Base-by-base conservation (phyloP, 139 green algal species). In the Chlamydomonas sphaeroides region DNA sequence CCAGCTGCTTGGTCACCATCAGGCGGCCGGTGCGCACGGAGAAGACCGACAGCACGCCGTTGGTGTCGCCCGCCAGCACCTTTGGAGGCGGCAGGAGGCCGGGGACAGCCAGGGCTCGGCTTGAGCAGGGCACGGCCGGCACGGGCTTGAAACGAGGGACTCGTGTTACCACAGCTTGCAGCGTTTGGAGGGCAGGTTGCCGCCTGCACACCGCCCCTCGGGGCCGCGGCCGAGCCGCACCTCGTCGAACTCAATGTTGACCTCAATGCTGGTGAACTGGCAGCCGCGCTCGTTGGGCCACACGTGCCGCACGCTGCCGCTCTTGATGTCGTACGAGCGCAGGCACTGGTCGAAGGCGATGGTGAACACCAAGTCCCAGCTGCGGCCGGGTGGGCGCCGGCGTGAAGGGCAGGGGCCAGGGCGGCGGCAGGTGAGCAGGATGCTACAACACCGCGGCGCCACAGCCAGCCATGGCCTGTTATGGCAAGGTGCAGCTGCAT, bases 311-410 rank as follows among this genome's bases (percentile, higher is more conserved):
- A 75, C 30, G 18, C 33, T 77, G 8, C 57, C 56, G 17, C 68
- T 75, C 33, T 77, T 67, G 3, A 78, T 79, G 85, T 91, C 83
- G 42, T 88, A 94, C 36, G 85, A 71, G 25, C 88, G 78, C 38
- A 93, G 51, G 78, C 48, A 84, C 79, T 91, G 86, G 84, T 95
- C 91, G 48, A 89, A 95, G 14, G 86, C 85, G 28, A 93, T 79
- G 5, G 88, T 90, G 17, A 90, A 57, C 62, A 95, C 65, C 45
- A 92, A 49, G 63, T 78, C 42, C 74, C 85, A 90, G 48, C 76
- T 83, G 76, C 48, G 45, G n/a, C n/a, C n/a, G n/a, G n/a, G n/a
- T n/a, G n/a, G n/a, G n/a, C n/a, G n/a, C n/a, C n/a, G n/a, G n/a
- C n/a, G n/a, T n/a, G n/a, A n/a, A n/a, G n/a, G n/a, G n/a, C n/a